A percentile compares a stretch with the other conserved stretches of the same genome.
Conservation (phyloP, 192 early-diverging fungal genomes). For the Entomortierella lignicola region DNA sequence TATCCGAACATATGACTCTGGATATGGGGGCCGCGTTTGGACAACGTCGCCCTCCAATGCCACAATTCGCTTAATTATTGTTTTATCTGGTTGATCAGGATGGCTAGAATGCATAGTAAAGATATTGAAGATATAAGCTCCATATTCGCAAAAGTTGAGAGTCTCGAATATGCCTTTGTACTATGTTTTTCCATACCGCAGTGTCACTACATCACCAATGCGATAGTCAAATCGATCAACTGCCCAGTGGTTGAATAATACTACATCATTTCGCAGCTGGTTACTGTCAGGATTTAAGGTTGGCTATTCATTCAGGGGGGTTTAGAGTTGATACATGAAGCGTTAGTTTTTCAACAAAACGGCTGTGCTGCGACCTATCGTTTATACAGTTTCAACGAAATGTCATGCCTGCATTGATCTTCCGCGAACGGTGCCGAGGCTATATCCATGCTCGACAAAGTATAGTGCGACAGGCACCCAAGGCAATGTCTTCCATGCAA, state of each 20-base stretch:
- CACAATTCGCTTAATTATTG: conserved; percentile 87
- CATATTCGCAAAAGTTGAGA: neutral
- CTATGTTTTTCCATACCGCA: conserved; percentile 49
- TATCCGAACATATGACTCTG: conserved; percentile 64
- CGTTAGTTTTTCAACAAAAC: no score
- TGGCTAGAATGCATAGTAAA: no score
- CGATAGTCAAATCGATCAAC: conserved; percentile 58
- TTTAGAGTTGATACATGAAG: neutral
- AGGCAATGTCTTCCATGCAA: conserved; percentile 20
- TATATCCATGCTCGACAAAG: conserved; percentile 65
- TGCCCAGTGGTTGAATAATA: conserved; percentile 71
- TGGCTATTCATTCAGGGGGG: conserved; percentile 53
- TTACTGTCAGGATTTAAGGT: conserved; percentile 83
- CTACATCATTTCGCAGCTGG: conserved; percentile 70
- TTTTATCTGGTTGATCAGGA: conserved; percentile 74
- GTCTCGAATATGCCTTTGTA: neutral
- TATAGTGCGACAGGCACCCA: conserved; percentile 66
- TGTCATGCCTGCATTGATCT: conserved; percentile 67
- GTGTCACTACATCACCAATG: conserved; percentile 78
- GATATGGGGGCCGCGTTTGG: conserved; percentile 58
- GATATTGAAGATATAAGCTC: no score
- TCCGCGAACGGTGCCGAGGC: conserved; percentile 58
- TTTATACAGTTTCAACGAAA: neutral
- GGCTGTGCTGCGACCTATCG: no score
- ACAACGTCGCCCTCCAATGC: conserved; percentile 85